phyloP scores from a whole-genome alignment of 345 rosid species.

The Capsella bursapastoris region DNA sequence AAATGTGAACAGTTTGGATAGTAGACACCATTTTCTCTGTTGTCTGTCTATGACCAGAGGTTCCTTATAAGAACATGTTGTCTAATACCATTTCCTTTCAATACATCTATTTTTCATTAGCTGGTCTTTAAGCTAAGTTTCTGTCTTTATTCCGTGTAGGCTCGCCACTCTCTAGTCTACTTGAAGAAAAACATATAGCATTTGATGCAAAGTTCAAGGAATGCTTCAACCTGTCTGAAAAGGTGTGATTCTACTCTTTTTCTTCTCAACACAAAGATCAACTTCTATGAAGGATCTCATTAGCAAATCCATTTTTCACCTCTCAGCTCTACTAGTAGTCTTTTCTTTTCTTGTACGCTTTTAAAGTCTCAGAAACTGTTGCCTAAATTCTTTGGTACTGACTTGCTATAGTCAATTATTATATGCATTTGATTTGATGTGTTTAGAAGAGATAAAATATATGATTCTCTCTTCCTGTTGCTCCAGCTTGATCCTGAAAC shows the following conservation, averaged over 20 bases:
- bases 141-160: slow-evolving; percentile 45
- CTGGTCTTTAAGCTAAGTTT: slow-evolving; percentile 12
- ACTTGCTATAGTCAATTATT: neutral
- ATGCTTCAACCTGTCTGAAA: slow-evolving; percentile 59
- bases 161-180: slow-evolving; percentile 53
- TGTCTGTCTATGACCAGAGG: neutral
- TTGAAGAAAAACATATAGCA: slow-evolving; percentile 63
- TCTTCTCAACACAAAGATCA: neutral
- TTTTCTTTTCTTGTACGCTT: no score
- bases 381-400: no score
- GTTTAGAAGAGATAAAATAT: neutral
- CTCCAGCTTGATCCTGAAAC: slow-evolving; percentile 73
- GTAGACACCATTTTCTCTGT: neutral
- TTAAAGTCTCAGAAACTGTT: neutral
- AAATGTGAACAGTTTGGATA: neutral
- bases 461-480: slow-evolving; percentile 19
- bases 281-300: neutral
- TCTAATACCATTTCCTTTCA: neutral
- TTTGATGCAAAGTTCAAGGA: slow-evolving; percentile 72
- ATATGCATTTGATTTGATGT: neutral
- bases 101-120: neutral
- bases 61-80: neutral
- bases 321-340: no score
- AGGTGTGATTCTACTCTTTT: slow-evolving; percentile 49
- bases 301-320: no score